Evolutionary conservation across 1,139 yeast species (phyloP), one percentile per base, ranked within the genome.

Genomic region (Insectozyma bohioensis): DNA sequence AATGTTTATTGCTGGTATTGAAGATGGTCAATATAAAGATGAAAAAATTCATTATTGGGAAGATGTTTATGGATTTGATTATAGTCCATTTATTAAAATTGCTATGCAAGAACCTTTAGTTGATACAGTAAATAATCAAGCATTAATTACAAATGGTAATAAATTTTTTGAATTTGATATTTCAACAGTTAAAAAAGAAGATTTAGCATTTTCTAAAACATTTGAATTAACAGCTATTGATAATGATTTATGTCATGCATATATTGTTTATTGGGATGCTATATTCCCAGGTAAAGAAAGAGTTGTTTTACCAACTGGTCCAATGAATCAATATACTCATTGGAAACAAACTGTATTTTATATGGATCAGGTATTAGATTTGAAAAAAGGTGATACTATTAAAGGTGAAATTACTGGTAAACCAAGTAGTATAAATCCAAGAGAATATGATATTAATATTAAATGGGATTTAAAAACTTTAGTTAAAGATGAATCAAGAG

Each of bases 311-410:
- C 78, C 85, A 23, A 85, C 95, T 12, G 95, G 95, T 20, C 92
- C 95, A 26, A 84, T 81, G 68, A 76, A 80, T 34, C 75, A 77
- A 45, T 84, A 84, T 64, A 85, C 95, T 16, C 95, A 85, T 58
- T 94, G 99, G 99, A 94, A 92, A 61, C 98, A 92, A 66, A 85
- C 97, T 12, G 95, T 92, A 2, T 88, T 94, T 63, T 94, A 92
- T 62, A 74, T 92, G 57, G 80, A 78, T 51, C 87, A 86, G 51
- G 95, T 85, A 20, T 64, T 90, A 46, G 85, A 83, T 53, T 67
- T 87, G 45, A 83, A 81, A 54, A 71, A 74, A 46, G 95, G 92
- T 37, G 98, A 92, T 50, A 54, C 58, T 23, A 70, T 94, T 45
- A 72, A 74, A 39, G 95, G 97, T 31, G 65, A 67, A 24, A 66